Evolutionary conservation across 164 flowering plant genomes (phyloP), one percentile per base, ranked within the genome.

Genomic region (Piper longum): DNA sequence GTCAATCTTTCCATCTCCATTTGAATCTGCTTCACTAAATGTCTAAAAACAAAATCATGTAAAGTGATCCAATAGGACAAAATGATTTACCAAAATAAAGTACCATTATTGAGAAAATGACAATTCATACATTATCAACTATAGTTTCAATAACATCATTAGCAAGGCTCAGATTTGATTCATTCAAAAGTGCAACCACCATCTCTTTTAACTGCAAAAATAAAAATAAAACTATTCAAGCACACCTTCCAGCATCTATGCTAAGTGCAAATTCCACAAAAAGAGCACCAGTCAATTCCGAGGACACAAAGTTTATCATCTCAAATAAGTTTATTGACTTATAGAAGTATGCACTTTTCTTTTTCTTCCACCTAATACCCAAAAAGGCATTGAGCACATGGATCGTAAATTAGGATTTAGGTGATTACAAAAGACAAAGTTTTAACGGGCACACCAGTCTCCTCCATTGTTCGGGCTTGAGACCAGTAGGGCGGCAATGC

Each of bases 131-230:
- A 82, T 81, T 65, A 73, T 77, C 68, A n/a, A 92, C 85, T 18
- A 89, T 89, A 41, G 69, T 59, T 78, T 89, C 87, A 11, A 89
- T 65, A 40, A 75, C 67, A 66, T 89, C 96, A 26, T 83, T 87
- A 54, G 88, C 76, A 39, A 89, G 83, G 4, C 69, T 40, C 66
- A 92, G 70, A 57, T 84, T 88, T 4, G 93, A 89, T 79, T 89
- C 96, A 48, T 80, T 79, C 45, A 92, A 60, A 64, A 89, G 83
- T 6, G 96, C 93, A 74, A 81, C 11, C 14, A 89, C 86, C 98
- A 92, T 89, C 79, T 82, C 87, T 74, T 81, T 88, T 44, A 77
- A 45, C 80, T 48, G 52, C 14, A 8, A 14, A 48, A 48, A 9
- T 9, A 9, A 48, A 48, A 5, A 48, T 5, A 48, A 48, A 48